Conservation (phyloP, 2,329 filamentous ascomycete genomes). For the Alternaria postmessia region DNA sequence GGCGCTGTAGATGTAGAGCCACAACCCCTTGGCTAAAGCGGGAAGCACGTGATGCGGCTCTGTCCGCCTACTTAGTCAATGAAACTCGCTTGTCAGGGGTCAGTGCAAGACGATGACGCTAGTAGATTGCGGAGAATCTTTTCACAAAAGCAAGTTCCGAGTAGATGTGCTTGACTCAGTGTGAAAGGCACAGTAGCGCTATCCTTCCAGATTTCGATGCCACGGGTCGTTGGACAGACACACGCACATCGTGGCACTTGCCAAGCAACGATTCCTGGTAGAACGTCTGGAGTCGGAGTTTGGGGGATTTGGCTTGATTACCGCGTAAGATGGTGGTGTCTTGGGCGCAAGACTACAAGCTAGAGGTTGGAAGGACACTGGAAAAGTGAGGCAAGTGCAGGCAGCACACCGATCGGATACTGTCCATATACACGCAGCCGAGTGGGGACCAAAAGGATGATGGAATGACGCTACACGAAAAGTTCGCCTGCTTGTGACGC, state of each 20-base stretch:
- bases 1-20: background rate
- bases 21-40: background rate
- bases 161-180: background rate
- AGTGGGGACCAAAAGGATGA: background rate
- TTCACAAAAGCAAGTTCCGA: background rate
- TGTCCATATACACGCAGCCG: background rate
- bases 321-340: background rate
- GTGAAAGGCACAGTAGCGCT: background rate
- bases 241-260: background rate
- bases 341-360: background rate
- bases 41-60: conserved; percentile 5
- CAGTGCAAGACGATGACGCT: background rate
- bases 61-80: background rate
- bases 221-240: background rate
- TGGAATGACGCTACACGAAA: background rate
- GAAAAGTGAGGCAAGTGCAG: conserved; percentile 2
- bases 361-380: background rate
- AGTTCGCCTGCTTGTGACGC: conserved; percentile 2
- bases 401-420: conserved; percentile 4
- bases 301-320: conserved; percentile 9
- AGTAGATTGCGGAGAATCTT: background rate
- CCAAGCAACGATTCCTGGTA: background rate
- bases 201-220: background rate
- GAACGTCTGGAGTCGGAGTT: background rate
- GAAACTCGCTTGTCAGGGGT: background rate